Conservation (phyloP, 2,329 filamentous ascomycete species). For the Stagonosporopsis chrysanthemi region DNA sequence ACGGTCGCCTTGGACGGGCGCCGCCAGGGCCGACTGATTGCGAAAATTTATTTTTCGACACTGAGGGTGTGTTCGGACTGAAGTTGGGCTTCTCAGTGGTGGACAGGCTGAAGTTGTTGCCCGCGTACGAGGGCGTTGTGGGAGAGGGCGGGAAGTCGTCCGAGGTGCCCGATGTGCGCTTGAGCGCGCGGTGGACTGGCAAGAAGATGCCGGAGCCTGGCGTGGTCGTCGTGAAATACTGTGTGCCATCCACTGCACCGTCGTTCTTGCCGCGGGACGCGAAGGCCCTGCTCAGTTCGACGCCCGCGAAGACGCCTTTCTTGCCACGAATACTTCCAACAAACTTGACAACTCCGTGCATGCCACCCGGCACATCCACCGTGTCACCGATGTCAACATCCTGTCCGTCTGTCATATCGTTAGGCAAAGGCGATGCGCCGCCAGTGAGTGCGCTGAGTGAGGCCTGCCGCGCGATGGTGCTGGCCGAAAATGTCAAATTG, state of each 20-base stretch:
- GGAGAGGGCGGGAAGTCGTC: conserved; percentile 71
- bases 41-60: conserved; percentile 86
- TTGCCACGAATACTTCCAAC: conserved; percentile 87
- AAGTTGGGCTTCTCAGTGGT: conserved; percentile 57
- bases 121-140: conserved; percentile 66
- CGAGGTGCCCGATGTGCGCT: conserved; percentile 66
- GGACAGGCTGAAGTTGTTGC: conserved; percentile 62
- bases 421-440: conserved; percentile 50
- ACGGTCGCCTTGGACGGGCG: conserved; percentile 69
- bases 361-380: conserved; percentile 92
- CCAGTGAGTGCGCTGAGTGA: conserved; percentile 74
- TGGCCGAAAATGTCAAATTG: conserved; percentile 51
- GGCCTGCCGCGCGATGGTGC: conserved; percentile 70
- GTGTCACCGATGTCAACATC: conserved; percentile 78
- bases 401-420: conserved; percentile 55
- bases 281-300: conserved; percentile 85
- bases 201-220: conserved; percentile 93
- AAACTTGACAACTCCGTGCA: conserved; percentile 90
- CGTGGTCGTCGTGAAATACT: conserved; percentile 81
- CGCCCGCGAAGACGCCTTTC: conserved; percentile 88
- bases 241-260: conserved; percentile 84
- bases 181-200: conserved; percentile 80
- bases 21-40: conserved; percentile 81
- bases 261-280: conserved; percentile 89
- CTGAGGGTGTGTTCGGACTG: conserved; percentile 60